These are phyloP conservation scores for Pythium scleroteichum DNA, from an alignment of 352 stramenopile species.

Conservation along the genomic window DNA sequence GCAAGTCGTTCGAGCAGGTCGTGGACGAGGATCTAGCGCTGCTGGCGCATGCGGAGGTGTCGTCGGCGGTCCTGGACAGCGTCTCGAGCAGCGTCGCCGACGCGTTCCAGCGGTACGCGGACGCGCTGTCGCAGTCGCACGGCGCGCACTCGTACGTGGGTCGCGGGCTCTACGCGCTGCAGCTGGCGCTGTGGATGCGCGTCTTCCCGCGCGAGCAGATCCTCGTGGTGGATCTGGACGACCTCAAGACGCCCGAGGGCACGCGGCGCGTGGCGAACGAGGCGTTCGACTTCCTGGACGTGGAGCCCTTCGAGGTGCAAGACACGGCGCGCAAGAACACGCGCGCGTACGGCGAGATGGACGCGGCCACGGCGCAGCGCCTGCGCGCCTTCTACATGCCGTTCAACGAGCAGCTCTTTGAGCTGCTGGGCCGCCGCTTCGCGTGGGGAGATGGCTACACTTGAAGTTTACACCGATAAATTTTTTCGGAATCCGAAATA, in stretches of 20 bases:
- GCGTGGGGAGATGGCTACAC: conserved; percentile 28
- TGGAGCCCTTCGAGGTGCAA: conserved; percentile 30
- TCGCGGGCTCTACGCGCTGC: conserved; percentile 91
- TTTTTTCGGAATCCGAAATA: conserved; percentile 1
- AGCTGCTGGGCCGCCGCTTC: conserved; percentile 49
- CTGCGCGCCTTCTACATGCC: conserved; percentile 69
- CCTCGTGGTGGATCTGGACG: conserved; percentile 87
- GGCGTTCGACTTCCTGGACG: conserved; percentile 48
- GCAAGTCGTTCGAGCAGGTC: conserved; percentile 87
- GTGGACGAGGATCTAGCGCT: conserved; percentile 84
- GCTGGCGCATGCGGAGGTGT: conserved; percentile 42
- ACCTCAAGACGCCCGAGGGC: conserved; percentile 59
- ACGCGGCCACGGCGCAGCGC: conserved; percentile 27
- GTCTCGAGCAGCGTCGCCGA: conserved; percentile 26
- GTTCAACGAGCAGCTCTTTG: conserved; percentile 67
- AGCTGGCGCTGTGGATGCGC: conserved; percentile 90
- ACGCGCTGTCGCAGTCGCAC: conserved; percentile 45
- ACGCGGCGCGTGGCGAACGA: conserved; percentile 37
- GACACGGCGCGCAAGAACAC: conserved; percentile 73
- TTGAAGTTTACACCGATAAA: neutral
- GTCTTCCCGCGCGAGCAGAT: conserved; percentile 85
- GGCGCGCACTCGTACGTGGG: conserved; percentile 84
- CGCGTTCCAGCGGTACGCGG: conserved; percentile 46
- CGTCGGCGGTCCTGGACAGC: conserved; percentile 21
- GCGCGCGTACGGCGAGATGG: conserved; percentile 51